Base-by-base conservation (phyloP, 371 early-diverging fungal species). In the Syncephalastrum racemosum region DNA sequence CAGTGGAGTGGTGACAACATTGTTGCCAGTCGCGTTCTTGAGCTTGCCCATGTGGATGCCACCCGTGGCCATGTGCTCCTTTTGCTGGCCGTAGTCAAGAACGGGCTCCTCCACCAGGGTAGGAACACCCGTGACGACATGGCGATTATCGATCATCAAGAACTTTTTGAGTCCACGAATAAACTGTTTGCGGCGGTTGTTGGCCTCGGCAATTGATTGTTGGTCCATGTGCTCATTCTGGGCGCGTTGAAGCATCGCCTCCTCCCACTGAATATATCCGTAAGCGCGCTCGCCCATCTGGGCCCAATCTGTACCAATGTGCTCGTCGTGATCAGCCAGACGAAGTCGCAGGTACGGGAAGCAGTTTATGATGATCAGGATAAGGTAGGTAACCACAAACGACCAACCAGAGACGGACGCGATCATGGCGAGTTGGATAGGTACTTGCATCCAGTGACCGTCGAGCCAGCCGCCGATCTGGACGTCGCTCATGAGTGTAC, bases 201-300 rank as follows among this genome's bases (percentile, higher is more conserved):
- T 22, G 12, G 31, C 18, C 46, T 46, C 5, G 39, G 52, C 50
- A n/a, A n/a, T 25, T 18, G 41, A 23, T 19, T 46, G 46, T 5
- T 40, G 31, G 18, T 46, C 46, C 14, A 16, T 23, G 12, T 25
- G n/a, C 46, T 46, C 40, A 19, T 31, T 40, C 22, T 47, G 51
- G 19, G 48, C 49, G 4, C 49, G 31, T 14, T 53, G 59, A 2
- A 36, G 22, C 59, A 59, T 59, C 46, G 61, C 71, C 56, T 77
- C 77, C 22, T 73, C 71, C 60, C 69, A 59, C 0, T 68, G 68
- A 22, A 79, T 53, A 27, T 79, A 88, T 23, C 70, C 81, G 54
- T 88, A 88, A 4, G 85, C 87, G 43, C 78, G 76, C 65, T 88
- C 89, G 58, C 88, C 89, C 81, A 87, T 82, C 58, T 88, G 81